phyloP scores from a whole-genome alignment of 257 asterid species.

The Salvia hispanica region DNA sequence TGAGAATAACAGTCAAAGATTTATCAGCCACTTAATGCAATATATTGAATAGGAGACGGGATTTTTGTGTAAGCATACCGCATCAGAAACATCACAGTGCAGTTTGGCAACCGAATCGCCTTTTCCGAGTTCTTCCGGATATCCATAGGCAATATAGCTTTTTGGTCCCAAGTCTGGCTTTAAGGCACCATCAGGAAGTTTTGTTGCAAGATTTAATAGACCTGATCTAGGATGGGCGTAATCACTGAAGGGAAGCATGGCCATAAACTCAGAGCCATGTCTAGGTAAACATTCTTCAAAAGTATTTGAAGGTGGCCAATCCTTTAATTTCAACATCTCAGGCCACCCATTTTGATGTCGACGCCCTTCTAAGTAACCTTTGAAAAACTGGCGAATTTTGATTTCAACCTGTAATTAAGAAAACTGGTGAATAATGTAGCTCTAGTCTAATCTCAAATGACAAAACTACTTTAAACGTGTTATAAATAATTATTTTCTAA shows the following conservation, averaged over 20 bases:
- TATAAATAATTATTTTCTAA: slow-evolving; percentile 12
- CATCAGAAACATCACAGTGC: slow-evolving; percentile 86
- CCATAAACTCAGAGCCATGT: slow-evolving; percentile 71
- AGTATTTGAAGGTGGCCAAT: slow-evolving; percentile 83
- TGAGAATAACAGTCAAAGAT: neutral
- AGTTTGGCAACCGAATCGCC: slow-evolving; percentile 84
- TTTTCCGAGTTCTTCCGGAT: slow-evolving; percentile 66
- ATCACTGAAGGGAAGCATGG: slow-evolving; percentile 78
- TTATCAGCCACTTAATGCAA: slow-evolving; percentile 6
- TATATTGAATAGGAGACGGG: slow-evolving; percentile 9
- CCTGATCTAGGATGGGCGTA: slow-evolving; percentile 74
- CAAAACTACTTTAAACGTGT: neutral
- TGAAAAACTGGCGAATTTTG: slow-evolving; percentile 66
- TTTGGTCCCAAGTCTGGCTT: slow-evolving; percentile 95
- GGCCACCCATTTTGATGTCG: slow-evolving; percentile 69
- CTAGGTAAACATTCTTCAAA: slow-evolving; percentile 82
- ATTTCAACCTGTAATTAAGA: slow-evolving; percentile 64
- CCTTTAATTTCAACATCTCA: slow-evolving; percentile 78
- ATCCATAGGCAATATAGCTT: slow-evolving; percentile 83
- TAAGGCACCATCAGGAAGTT: slow-evolving; percentile 64
- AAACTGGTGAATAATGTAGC: neutral
- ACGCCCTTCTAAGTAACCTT: slow-evolving; percentile 77
- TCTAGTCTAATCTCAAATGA: neutral
- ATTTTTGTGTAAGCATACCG: slow-evolving; percentile 49
- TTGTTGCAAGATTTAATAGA: slow-evolving; percentile 72